Conservation (phyloP, 306 rosid genomes). For the Datisca glomerata region DNA sequence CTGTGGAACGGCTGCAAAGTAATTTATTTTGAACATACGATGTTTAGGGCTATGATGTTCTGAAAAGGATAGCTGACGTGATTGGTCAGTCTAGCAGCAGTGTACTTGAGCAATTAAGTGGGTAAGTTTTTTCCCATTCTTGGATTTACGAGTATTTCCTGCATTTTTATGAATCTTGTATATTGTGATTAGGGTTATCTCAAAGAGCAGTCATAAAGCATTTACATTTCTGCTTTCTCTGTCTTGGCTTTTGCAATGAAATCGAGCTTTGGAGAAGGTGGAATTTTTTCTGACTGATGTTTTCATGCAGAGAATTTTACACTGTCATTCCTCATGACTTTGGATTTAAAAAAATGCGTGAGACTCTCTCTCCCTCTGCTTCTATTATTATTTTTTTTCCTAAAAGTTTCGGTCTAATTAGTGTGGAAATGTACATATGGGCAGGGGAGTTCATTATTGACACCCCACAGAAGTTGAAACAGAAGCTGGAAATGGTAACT, state of each 20-base stretch:
- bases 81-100: conserved; percentile 40
- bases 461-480: conserved; percentile 82
- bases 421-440: conserved; percentile 15
- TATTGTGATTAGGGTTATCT: no score
- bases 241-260: not conserved
- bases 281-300: conserved; percentile 14
- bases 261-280: conserved; percentile 10
- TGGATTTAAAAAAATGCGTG: conserved; percentile 86
- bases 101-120: conserved; percentile 68
- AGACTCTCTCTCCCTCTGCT: conserved; percentile 28
- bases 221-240: not conserved
- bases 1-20: no score
- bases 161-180: no score
- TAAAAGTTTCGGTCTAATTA: not conserved
- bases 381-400: not conserved
- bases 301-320: conserved; percentile 82
- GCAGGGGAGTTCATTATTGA: conserved; percentile 85
- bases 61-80: conserved; percentile 78
- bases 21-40: conserved; percentile 11
- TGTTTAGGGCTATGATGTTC: conserved; percentile 59
- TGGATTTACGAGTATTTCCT: conserved; percentile 2
- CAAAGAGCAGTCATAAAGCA: not conserved
- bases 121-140: conserved; percentile 33
- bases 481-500: conserved; percentile 94
- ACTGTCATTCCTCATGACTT: conserved; percentile 94